Conservation (phyloP, 2,329 filamentous ascomycete genomes). For the Falciphora oryzae region DNA sequence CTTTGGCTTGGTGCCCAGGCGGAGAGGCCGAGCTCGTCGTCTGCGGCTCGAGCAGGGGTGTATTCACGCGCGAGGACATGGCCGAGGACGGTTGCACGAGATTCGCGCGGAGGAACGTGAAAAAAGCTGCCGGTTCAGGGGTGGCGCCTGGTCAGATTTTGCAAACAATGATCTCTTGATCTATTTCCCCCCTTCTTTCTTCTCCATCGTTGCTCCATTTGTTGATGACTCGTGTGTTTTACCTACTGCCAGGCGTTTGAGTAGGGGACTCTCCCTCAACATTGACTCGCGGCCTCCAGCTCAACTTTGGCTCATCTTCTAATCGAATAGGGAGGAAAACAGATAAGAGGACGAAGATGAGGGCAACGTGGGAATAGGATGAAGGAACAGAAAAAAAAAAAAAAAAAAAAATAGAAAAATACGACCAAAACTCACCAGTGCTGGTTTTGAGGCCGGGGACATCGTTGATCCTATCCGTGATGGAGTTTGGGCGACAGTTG, state of each 20-base stretch:
- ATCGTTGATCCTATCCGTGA: slow-evolving; percentile 49
- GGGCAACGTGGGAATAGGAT: slow-evolving; percentile 1
- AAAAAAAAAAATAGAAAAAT: slow-evolving; percentile 14
- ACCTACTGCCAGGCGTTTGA: background rate
- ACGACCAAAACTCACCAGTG: slow-evolving; percentile 42
- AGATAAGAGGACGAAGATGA: too few relatives aligned
- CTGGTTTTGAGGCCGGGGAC: slow-evolving; percentile 55
- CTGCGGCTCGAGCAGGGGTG: slow-evolving; percentile 55
- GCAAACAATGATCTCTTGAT: too few relatives aligned
- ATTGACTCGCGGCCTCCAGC: background rate
- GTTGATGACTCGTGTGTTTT: background rate
- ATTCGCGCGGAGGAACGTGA: slow-evolving; percentile 76
- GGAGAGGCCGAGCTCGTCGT: slow-evolving; percentile 29
- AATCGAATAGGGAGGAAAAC: background rate
- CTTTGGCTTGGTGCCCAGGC: background rate
- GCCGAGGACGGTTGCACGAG: slow-evolving; percentile 60
- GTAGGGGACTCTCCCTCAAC: background rate
- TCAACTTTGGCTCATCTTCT: background rate
- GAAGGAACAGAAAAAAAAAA: slow-evolving; percentile 14
- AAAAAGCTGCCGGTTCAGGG: slow-evolving; percentile 56
- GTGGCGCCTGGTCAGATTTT: background rate
- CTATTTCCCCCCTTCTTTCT: background rate
- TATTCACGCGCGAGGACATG: slow-evolving; percentile 58
- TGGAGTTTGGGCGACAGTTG: slow-evolving; percentile 38
- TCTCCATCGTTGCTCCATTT: background rate